phyloP scores from a whole-genome alignment of 129 eudicot genomes.

The Tagetes patula region DNA sequence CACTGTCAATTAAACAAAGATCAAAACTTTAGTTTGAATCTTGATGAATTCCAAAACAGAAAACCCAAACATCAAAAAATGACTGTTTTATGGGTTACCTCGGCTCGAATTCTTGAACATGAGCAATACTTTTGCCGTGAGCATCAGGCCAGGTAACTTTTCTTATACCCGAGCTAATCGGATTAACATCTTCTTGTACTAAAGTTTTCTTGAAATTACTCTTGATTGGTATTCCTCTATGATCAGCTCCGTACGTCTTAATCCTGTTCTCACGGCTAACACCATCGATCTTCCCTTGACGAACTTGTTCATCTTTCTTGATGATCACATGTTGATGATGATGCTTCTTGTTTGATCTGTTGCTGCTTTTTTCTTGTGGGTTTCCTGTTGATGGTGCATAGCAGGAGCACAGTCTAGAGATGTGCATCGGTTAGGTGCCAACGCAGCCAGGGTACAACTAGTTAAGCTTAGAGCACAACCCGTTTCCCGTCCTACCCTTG shows the following conservation, averaged over 20 bases:
- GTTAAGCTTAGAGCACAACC: conserved; percentile 4
- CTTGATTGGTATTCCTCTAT: conserved; percentile 30
- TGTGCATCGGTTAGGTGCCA: conserved; percentile 41
- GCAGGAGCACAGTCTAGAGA: conserved; percentile 44
- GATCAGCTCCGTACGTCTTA: not conserved
- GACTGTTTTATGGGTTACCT: conserved; percentile 26
- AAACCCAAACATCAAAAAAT: conserved; percentile 6
- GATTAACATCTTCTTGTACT: conserved; percentile 3
- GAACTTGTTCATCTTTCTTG: conserved; percentile 10
- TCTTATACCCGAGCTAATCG: conserved; percentile 23
- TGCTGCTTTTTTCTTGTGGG: conserved; percentile 6
- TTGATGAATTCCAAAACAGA: conserved; percentile 13
- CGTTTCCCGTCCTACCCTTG: not conserved
- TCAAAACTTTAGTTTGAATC: conserved; percentile 22
- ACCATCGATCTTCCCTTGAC: conserved; percentile 20
- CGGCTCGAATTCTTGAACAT: conserved; percentile 47
- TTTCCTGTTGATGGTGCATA: conserved; percentile 45
- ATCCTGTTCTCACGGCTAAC: not conserved
- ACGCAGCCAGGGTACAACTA: conserved; percentile 38
- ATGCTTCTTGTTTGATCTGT: conserved; percentile 7
- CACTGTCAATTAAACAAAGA: conserved; percentile 26
- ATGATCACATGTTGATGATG: conserved; percentile 3
- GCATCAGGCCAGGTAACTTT: conserved; percentile 49
- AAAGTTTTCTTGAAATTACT: conserved; percentile 40
- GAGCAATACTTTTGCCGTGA: conserved; percentile 53